Evolutionary conservation across 1,284 basidiomycete species (phyloP).

Genomic region (Ustilago crameri): DNA sequence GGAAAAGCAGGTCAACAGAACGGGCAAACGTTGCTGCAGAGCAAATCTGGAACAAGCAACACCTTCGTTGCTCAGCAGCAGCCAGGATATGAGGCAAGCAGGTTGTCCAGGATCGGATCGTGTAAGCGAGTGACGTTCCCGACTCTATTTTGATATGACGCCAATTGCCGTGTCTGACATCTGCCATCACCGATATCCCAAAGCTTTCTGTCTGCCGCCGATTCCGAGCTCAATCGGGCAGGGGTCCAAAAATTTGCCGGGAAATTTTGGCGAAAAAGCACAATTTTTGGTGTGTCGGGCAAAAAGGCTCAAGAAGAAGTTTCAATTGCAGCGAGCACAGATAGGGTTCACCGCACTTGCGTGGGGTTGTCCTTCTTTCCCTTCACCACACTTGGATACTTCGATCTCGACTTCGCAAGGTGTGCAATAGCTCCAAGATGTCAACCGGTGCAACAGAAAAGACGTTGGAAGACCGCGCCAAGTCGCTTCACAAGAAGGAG

Average conservation of each 20-base stretch:
- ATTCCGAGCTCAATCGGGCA: slow-evolving; percentile 7
- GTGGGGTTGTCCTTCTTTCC: slow-evolving; percentile 1
- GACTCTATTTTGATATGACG: not conserved
- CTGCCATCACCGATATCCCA: slow-evolving; percentile 17
- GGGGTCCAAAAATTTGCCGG: slow-evolving; percentile 34
- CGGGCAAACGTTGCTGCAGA: too few species aligned
- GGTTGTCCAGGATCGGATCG: slow-evolving; percentile 27
- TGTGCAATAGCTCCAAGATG: slow-evolving; percentile 20
- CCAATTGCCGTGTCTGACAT: slow-evolving; percentile 19
- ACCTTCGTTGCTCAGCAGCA: too few species aligned
- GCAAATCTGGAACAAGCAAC: too few species aligned
- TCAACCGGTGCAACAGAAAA: slow-evolving; percentile 35
- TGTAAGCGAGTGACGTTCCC: slow-evolving; percentile 41
- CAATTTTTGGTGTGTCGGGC: slow-evolving; percentile 7
- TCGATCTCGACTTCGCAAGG: slow-evolving; percentile 2
- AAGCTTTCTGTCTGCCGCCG: not conserved
- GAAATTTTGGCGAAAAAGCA: slow-evolving; percentile 7
- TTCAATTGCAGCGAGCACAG: not conserved
- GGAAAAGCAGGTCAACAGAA: too few species aligned
- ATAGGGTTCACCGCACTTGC: not conserved
- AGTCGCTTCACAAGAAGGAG: slow-evolving; percentile 60
- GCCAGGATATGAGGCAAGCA: slow-evolving; percentile 1
- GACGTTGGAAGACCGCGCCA: slow-evolving; percentile 52
- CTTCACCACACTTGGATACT: slow-evolving; percentile 4
- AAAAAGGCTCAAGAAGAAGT: slow-evolving; percentile 3